Base-by-base conservation (phyloP, 805 yeast species). In the Suhomyces prunicola region DNA sequence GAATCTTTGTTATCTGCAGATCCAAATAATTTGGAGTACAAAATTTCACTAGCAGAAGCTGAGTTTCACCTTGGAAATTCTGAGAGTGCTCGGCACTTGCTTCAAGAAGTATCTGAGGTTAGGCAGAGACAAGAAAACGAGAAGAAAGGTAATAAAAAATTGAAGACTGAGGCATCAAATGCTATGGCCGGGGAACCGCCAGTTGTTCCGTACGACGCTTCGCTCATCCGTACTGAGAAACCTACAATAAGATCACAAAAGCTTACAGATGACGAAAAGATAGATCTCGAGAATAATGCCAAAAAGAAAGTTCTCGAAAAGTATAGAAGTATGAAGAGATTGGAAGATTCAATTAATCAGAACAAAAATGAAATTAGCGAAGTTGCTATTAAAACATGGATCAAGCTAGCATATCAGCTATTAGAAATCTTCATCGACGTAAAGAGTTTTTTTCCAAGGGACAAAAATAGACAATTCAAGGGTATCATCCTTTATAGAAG, bases 371-470 rank as follows among this genome's bases (percentile, higher is more conserved):
- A 70, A 13, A 86, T 85, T 56, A 70, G 67, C 13, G 35, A 24
- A 15, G 83, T 82, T n/a, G 88, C 94, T 0, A 79, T 84, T 2
- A 75, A 79, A 6, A 81, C 89, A 1, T 94, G 98, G 98, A 79
- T 89, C 58, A 89, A 90, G 55, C 73, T 85, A 5, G 97, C 93
- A 0, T 81, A 89, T 2, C 96, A 88, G 58, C 76, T 94, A 48
- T 83, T 93, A 42, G 96, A 91, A 62, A 83, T 88, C 54, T 92
- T 94, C 64, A 83, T 88, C 24, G 81, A 85, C 51, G 90, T 89
- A 10, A 79, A 86, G 56, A 84, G 84, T 60, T 89, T 94, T 58
- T 92, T 89, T 62, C 88, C 92, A 1, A 79, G 84, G 47, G 96
- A 90, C 61, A 80, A 86, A 52, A 85, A 85, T 10, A 83, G 86